Evolutionary conservation across 2,329 filamentous ascomycete species (phyloP).

Genomic region (Escovopsis sp.): DNA sequence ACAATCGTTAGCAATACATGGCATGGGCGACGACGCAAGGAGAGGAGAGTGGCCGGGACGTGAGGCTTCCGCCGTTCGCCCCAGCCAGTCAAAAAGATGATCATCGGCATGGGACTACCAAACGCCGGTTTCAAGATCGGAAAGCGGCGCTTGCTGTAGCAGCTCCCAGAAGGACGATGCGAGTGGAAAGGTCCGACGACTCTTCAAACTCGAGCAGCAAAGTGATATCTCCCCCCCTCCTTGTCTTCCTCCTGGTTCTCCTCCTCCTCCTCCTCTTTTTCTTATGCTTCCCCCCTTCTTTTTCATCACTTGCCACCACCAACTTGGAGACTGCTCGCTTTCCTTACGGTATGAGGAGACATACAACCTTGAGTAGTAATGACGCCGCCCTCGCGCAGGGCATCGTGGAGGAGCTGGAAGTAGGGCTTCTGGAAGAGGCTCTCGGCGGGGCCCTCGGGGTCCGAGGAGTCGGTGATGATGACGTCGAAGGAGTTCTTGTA

Average conservation of each 20-base stretch:
- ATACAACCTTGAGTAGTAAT: slow-evolving; percentile 99
- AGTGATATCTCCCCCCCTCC: no score
- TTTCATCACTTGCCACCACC: slow-evolving; percentile 9
- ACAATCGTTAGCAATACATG: slow-evolving; percentile 5
- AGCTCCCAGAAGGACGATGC: slow-evolving; percentile 15
- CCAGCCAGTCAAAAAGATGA: background rate
- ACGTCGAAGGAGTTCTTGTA: slow-evolving; percentile 97
- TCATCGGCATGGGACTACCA: slow-evolving; percentile 19
- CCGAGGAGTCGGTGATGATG: slow-evolving; percentile 97
- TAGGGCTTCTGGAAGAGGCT: slow-evolving; percentile 96
- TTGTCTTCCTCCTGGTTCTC: no score
- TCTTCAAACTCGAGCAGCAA: background rate
- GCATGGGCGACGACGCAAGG: slow-evolving; percentile 10
- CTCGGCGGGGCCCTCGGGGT: slow-evolving; percentile 93
- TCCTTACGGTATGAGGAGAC: slow-evolving; percentile 48
- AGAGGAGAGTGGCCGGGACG: slow-evolving; percentile 4
- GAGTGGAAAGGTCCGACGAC: background rate
- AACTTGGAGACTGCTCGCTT: slow-evolving; percentile 22
- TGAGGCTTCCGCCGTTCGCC: no score
- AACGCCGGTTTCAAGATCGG: slow-evolving; percentile 15
- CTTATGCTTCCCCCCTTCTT: no score
- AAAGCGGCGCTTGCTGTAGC: slow-evolving; percentile 26
- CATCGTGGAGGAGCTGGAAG: slow-evolving; percentile 84
- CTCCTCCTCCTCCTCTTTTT: no score
- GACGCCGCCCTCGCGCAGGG: slow-evolving; percentile 86